Evolutionary conservation across 2,329 filamentous ascomycete genomes (phyloP).

Genomic region (Exophiala dermatitidis): DNA sequence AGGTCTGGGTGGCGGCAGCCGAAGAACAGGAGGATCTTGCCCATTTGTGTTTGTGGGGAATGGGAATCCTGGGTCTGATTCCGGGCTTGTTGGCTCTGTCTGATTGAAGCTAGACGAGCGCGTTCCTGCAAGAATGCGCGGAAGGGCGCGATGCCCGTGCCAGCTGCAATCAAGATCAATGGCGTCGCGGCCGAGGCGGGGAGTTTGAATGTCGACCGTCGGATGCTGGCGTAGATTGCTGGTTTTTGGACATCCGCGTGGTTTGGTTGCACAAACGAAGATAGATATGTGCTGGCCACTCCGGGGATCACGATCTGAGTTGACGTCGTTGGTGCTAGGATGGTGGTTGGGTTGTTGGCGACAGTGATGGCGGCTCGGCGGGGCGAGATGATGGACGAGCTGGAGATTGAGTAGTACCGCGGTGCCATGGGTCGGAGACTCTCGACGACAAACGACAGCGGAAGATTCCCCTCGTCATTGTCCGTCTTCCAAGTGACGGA

Average conservation of each 20-base stretch:
- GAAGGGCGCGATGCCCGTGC: constrained; percentile 29
- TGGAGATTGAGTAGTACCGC: constrained; percentile 28
- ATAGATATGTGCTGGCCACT: constrained; percentile 16
- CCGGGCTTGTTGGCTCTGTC: neutral
- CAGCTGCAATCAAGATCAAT: constrained; percentile 26
- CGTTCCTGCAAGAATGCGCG: constrained; percentile 28
- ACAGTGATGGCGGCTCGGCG: constrained; percentile 20
- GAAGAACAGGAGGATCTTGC: constrained; percentile 38
- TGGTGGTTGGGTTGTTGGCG: constrained; percentile 4
- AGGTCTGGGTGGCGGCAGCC: constrained; percentile 35
- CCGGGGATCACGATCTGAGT: constrained; percentile 6
- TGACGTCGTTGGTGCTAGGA: constrained; percentile 3
- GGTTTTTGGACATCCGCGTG: neutral
- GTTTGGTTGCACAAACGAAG: neutral
- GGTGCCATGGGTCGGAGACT: constrained; percentile 22
- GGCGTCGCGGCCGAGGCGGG: constrained; percentile 25
- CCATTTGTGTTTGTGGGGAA: constrained; percentile 12
- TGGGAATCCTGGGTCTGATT: too few species aligned
- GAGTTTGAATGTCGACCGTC: constrained; percentile 24
- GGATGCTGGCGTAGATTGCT: constrained; percentile 3
- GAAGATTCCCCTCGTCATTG: constrained; percentile 1
- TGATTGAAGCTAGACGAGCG: neutral
- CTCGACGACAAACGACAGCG: constrained; percentile 25
- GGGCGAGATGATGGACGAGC: constrained; percentile 20
- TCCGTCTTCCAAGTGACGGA: constrained; percentile 15